A percentile compares a stretch with the other conserved stretches of the same genome.
These are phyloP conservation scores for Gossypium schwendimanii DNA, from an alignment of 441 rosid genomes.

Conservation along the genomic window DNA sequence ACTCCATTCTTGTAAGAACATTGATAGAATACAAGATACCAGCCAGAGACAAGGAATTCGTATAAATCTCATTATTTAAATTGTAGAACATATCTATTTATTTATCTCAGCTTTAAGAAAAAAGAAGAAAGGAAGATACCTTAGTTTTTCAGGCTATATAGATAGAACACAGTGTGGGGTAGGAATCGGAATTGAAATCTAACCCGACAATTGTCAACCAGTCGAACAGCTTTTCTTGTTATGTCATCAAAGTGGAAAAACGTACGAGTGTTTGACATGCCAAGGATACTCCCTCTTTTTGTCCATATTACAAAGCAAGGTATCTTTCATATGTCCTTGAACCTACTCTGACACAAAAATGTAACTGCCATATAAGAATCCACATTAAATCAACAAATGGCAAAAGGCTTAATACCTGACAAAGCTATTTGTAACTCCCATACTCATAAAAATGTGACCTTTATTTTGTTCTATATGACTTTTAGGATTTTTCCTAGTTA, in stretches of 20 bases:
- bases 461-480: not conserved
- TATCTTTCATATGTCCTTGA: conserved; percentile 6
- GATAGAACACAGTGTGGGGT: not conserved
- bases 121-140: not conserved
- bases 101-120: not conserved
- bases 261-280: not conserved
- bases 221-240: not conserved
- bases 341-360: conserved; percentile 7
- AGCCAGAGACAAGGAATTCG: not conserved
- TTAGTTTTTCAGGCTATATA: conserved; percentile 1
- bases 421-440: conserved; percentile 3
- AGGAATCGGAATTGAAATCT: not conserved
- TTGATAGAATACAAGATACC: not conserved
- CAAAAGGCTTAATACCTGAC: not conserved
- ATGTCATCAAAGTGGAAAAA: not conserved
- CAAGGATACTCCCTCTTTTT: conserved; percentile 3
- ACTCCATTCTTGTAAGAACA: not conserved
- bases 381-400: conserved; percentile 7
- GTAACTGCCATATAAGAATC: conserved; percentile 15
- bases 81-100: not conserved
- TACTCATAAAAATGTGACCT: not conserved
- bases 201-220: conserved; percentile 1
- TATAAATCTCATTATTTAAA: not conserved
- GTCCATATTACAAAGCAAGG: conserved; percentile 11
- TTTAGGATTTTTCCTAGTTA: not conserved